Percentiles rank a stretch among this genome's conserved stretches.
phyloP scores from a whole-genome alignment of 2,329 filamentous ascomycete genomes.

The Ramularia endophylla region DNA sequence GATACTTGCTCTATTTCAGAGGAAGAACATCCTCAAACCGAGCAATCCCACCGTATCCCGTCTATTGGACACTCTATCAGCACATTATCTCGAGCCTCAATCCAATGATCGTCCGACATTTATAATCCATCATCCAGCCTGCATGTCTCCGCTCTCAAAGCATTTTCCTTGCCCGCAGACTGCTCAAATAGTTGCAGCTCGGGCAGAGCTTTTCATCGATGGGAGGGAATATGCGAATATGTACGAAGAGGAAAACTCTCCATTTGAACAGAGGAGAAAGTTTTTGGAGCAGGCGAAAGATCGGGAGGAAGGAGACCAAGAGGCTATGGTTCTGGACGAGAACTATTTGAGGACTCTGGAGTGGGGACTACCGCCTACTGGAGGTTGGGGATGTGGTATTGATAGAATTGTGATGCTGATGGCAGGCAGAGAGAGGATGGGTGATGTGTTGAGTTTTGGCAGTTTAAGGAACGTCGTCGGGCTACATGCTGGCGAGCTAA shows the following conservation, averaged over 20 bases:
- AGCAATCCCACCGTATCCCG: constrained; percentile 54
- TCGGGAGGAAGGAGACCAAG: constrained; percentile 38
- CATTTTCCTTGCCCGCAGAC: constrained; percentile 65
- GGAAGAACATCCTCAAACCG: constrained; percentile 46
- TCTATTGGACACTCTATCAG: constrained; percentile 76
- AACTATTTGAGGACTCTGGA: constrained; percentile 79
- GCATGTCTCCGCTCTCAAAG: constrained; percentile 87
- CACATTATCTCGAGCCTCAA: constrained; percentile 69
- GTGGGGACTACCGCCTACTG: constrained; percentile 88
- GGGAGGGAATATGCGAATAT: constrained; percentile 86
- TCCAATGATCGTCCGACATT: constrained; percentile 63
- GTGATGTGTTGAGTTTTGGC: constrained; percentile 83
- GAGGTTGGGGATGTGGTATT: constrained; percentile 92
- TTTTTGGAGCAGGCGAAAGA: constrained; percentile 55
- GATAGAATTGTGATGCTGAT: constrained; percentile 92
- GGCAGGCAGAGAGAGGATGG: constrained; percentile 69
- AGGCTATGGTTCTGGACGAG: constrained; percentile 58
- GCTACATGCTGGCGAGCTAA: constrained; percentile 1
- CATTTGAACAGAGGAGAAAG: constrained; percentile 77
- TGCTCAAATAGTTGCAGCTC: constrained; percentile 48
- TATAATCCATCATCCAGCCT: constrained; percentile 83
- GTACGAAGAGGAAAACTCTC: constrained; percentile 97
- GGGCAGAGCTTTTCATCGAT: constrained; percentile 38
- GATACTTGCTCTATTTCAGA: constrained; percentile 51
- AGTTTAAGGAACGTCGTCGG: constrained; percentile 60